Conservation (phyloP, 306 rosid species). For the Gleditsia sinensis region DNA sequence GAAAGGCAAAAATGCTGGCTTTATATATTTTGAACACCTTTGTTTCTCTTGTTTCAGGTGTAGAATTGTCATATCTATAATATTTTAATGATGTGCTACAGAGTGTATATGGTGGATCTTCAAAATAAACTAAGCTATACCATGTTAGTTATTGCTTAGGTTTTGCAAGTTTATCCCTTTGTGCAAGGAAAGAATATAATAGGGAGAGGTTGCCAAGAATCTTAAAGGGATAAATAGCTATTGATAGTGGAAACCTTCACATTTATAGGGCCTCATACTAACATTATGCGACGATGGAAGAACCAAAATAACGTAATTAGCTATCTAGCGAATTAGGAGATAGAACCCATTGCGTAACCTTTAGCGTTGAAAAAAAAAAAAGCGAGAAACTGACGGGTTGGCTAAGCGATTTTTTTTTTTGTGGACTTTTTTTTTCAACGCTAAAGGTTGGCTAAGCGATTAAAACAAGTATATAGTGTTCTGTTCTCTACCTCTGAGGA, state of each 20-base stretch:
- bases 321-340: no score
- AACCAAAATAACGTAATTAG: no score
- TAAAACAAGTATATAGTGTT: no score
- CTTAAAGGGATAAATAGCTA: neutral
- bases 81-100: neutral
- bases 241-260: neutral
- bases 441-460: no score
- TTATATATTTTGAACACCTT: constrained; percentile 2
- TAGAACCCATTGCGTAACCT: no score
- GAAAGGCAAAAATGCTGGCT: neutral
- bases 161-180: neutral
- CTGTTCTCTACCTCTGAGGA: no score
- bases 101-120: neutral
- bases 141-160: neutral
- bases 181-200: neutral
- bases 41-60: constrained; percentile 14
- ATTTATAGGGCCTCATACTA: neutral
- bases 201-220: neutral
- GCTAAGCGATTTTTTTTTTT: no score
- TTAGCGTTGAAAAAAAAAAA: no score
- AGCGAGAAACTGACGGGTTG: no score
- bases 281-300: neutral
- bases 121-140: neutral
- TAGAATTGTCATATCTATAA: neutral
- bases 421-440: no score